Conservation (phyloP, 2,329 filamentous ascomycete genomes). For the Emergomyces orientalis region DNA sequence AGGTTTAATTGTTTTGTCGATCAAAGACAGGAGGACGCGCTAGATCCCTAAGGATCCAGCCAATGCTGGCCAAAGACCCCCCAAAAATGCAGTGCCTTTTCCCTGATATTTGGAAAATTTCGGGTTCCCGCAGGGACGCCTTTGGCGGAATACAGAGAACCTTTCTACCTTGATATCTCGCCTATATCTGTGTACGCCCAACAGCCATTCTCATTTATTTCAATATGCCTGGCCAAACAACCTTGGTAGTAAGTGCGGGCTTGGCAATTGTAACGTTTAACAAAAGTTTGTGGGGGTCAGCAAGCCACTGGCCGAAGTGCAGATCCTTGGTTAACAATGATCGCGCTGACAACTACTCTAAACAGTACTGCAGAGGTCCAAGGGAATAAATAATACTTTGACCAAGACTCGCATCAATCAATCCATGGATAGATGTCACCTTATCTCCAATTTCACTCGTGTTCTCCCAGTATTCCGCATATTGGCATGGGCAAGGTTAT, state of each 20-base stretch:
- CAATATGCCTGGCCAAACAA: not conserved
- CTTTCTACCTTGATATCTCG: not conserved
- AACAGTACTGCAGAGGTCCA: not conserved
- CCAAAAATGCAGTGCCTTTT: not conserved
- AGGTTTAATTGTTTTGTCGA: not conserved
- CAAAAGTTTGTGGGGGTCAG: not conserved
- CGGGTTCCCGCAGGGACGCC: not conserved
- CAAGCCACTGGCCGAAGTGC: not conserved
- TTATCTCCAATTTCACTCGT: not conserved
- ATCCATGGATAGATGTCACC: not conserved
- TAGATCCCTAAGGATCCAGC: not conserved
- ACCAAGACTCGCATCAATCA: not conserved
- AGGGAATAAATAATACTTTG: not conserved
- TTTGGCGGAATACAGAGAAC: not conserved
- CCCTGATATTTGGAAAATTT: not conserved
- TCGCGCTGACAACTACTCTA: not conserved
- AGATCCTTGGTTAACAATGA: not conserved
- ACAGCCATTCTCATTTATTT: not conserved
- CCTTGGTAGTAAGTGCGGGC: not conserved
- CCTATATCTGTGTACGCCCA: not conserved
- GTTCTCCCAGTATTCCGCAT: not conserved
- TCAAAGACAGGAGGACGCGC: not conserved
- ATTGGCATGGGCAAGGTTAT: not conserved
- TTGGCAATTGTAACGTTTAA: slow-evolving; percentile 8
- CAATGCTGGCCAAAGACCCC: not conserved